phyloP scores from a whole-genome alignment of 177 flowering plant species.

The Vitis hybrid region DNA sequence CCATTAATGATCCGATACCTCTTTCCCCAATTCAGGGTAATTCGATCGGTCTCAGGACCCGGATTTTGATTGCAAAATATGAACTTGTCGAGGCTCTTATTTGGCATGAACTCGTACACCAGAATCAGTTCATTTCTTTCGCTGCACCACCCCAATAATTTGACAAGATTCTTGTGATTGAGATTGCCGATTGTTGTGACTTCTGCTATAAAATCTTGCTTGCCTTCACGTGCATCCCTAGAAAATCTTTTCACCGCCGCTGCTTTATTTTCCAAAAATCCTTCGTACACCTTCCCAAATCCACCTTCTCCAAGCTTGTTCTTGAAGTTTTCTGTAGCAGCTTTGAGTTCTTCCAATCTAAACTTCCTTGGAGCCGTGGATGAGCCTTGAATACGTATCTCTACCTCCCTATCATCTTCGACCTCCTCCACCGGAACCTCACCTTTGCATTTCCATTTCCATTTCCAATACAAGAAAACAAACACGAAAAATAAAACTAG shows the following conservation, averaged over 20 bases:
- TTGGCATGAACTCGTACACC: constrained; percentile 59
- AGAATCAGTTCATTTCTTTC: constrained; percentile 47
- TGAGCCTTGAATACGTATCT: constrained; percentile 25
- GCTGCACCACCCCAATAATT: constrained; percentile 59
- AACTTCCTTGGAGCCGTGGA: constrained; percentile 42
- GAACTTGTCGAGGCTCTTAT: constrained; percentile 57
- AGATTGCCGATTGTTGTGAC: constrained; percentile 56
- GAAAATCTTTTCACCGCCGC: constrained; percentile 58
- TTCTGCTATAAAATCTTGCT: constrained; percentile 61
- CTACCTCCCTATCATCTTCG: constrained; percentile 24
- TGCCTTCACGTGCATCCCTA: constrained; percentile 46
- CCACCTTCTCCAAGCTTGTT: constrained; percentile 69
- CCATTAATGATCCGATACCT: constrained; percentile 47
- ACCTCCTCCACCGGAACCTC: neutral
- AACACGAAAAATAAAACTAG: neutral
- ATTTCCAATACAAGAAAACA: constrained; percentile 8
- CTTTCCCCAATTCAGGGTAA: constrained; percentile 41
- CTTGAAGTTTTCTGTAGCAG: constrained; percentile 47
- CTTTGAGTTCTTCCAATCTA: constrained; percentile 41
- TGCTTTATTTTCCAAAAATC: constrained; percentile 29
- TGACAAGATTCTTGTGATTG: constrained; percentile 60
- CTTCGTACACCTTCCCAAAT: constrained; percentile 63
- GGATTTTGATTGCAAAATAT: constrained; percentile 24
- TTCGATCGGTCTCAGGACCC: neutral
- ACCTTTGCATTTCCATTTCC: neutral